These are phyloP conservation scores for Picea glauca DNA, from an alignment of 75 land plant species.

Conservation along the genomic window DNA sequence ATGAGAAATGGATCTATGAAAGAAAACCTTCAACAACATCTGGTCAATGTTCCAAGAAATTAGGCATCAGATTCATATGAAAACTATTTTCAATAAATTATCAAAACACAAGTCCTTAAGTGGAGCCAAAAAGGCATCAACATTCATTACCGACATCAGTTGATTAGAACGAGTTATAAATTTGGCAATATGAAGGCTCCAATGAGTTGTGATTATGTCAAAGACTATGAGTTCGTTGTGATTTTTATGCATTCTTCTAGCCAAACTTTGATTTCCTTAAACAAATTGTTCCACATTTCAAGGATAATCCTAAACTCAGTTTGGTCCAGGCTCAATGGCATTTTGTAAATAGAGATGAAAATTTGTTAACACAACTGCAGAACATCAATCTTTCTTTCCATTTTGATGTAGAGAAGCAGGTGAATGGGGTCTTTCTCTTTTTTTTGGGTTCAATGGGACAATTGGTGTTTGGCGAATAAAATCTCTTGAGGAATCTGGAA, in stretches of 20 bases:
- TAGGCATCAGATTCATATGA: slow-evolving; percentile 60
- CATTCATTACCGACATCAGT: slow-evolving; percentile 71
- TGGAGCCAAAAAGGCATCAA: slow-evolving; percentile 66
- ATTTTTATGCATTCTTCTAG: slow-evolving; percentile 85
- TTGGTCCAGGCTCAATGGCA: slow-evolving; percentile 83
- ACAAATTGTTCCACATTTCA: slow-evolving; percentile 71
- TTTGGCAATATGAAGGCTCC: slow-evolving; percentile 86
- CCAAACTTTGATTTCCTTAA: slow-evolving; percentile 76
- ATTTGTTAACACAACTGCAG: slow-evolving; percentile 71
- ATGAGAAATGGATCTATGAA: too few species aligned
- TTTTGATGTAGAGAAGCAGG: slow-evolving; percentile 92
- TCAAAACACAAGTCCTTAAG: slow-evolving; percentile 61
- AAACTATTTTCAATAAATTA: slow-evolving; percentile 40
- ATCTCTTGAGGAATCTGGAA: slow-evolving; percentile 80
- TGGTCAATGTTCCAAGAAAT: too few species aligned
- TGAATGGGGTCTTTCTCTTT: slow-evolving; percentile 73
- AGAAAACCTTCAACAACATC: too few species aligned
- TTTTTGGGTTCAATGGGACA: slow-evolving; percentile 86
- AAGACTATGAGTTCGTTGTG: slow-evolving; percentile 82
- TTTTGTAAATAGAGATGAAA: slow-evolving; percentile 85
- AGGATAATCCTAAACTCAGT: slow-evolving; percentile 77
- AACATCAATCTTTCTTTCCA: slow-evolving; percentile 77
- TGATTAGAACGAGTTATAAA: slow-evolving; percentile 70
- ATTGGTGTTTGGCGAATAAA: slow-evolving; percentile 87
- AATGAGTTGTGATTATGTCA: slow-evolving; percentile 80